phyloP scores from a whole-genome alignment of 2,329 filamentous ascomycete species.

The Penicillium concentricum region DNA sequence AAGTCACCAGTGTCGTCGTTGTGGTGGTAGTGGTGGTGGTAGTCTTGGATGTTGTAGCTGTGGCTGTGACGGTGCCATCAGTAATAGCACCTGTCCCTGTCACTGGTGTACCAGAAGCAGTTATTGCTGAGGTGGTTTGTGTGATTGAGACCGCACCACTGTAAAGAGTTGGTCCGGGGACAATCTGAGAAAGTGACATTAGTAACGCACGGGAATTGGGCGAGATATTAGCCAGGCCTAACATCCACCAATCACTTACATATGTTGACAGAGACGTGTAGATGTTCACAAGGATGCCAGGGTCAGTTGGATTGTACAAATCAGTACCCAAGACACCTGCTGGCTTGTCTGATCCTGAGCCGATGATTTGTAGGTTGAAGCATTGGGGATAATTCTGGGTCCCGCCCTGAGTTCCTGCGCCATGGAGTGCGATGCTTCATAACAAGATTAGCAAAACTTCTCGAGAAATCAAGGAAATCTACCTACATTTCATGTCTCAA shows the following conservation, averaged over 20 bases:
- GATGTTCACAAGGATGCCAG: slow-evolving; percentile 59
- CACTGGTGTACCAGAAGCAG: slow-evolving; percentile 15
- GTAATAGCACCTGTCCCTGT: slow-evolving; percentile 9
- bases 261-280: slow-evolving; percentile 49
- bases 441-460: neutral
- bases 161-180: slow-evolving; percentile 49
- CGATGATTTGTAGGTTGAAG: slow-evolving; percentile 59
- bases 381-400: slow-evolving; percentile 56
- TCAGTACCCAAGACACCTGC: slow-evolving; percentile 50
- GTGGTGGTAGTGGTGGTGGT: neutral
- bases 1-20: slow-evolving; percentile 1
- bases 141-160: slow-evolving; percentile 20
- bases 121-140: slow-evolving; percentile 16
- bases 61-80: neutral
- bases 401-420: slow-evolving; percentile 41
- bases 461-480: rapidly evolving
- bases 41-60: neutral
- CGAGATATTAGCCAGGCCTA: slow-evolving; percentile 12
- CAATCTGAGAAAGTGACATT: slow-evolving; percentile 16
- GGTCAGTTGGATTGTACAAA: slow-evolving; percentile 55
- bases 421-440: slow-evolving; percentile 47
- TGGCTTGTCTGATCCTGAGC: slow-evolving; percentile 48
- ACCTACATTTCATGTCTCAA: slow-evolving; percentile 49
- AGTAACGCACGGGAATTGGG: slow-evolving; percentile 33
- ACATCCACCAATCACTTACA: slow-evolving; percentile 39